These are phyloP conservation scores for Fusarium sp. DNA, from an alignment of 2,329 filamentous ascomycete genomes.

Conservation along the genomic window DNA sequence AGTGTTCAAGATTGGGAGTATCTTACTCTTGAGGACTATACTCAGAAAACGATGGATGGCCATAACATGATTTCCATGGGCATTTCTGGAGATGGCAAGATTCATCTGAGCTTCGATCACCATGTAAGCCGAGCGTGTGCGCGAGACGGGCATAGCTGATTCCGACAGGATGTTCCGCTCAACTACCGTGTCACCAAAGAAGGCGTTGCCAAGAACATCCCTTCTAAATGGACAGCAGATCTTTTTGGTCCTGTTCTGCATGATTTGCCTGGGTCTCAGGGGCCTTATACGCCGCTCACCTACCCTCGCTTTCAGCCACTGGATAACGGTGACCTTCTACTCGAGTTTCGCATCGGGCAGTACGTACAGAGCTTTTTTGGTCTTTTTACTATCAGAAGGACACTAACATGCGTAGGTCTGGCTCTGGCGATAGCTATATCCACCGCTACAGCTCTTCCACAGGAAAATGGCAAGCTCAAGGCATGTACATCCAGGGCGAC, in stretches of 20 bases:
- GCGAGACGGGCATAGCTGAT: not conserved
- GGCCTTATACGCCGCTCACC: constrained; percentile 20
- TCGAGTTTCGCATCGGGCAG: constrained; percentile 32
- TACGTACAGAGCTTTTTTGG: not conserved
- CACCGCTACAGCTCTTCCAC: constrained; percentile 34
- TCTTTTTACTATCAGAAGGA: too few species aligned
- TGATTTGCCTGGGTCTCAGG: constrained; percentile 10
- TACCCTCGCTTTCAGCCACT: constrained; percentile 27
- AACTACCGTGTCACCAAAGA: constrained; percentile 25
- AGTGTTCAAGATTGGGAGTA: constrained; percentile 21
- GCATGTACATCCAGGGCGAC: constrained; percentile 29
- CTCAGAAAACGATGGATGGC: constrained; percentile 30
- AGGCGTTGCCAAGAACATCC: constrained; percentile 8
- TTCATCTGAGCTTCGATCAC: constrained; percentile 34
- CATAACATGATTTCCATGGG: constrained; percentile 37
- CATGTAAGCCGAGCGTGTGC: constrained; percentile 1
- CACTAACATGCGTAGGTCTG: constrained; percentile 5
- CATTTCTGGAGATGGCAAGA: constrained; percentile 31
- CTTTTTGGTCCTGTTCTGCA: constrained; percentile 27
- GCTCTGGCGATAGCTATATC: constrained; percentile 30
- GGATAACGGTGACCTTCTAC: constrained; percentile 18
- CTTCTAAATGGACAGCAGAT: constrained; percentile 11
- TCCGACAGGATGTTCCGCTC: constrained; percentile 21
- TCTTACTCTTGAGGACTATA: constrained; percentile 21
- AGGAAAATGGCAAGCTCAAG: constrained; percentile 22